phyloP scores from a whole-genome alignment of 441 rosid species.

The Monsonia emarginata region DNA sequence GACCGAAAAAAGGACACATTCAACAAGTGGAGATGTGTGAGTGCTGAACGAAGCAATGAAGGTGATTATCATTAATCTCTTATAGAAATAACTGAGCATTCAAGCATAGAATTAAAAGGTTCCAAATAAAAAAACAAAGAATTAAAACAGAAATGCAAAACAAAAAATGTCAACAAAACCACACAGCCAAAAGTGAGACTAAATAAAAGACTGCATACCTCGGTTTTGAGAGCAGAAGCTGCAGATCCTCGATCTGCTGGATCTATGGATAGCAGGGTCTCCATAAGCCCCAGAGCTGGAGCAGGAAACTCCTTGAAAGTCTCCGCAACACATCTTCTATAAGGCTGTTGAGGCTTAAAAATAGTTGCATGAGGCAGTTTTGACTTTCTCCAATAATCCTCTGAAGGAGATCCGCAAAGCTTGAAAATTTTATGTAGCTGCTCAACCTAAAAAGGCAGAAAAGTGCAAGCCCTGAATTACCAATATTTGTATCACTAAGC shows the following conservation, averaged over 20 bases:
- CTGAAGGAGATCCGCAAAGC: conserved; percentile 60
- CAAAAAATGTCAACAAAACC: no score
- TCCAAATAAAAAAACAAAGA: no score
- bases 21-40: no score
- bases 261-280: conserved; percentile 49
- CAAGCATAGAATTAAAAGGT: no score
- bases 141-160: no score
- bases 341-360: conserved; percentile 48
- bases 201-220: no score
- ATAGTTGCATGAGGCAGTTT: conserved; percentile 54
- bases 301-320: conserved; percentile 47
- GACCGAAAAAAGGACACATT: no score
- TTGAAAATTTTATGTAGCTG: conserved; percentile 57
- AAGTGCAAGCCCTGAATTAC: conserved; percentile 7
- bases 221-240: no score
- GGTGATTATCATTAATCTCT: no score
- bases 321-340: conserved; percentile 38
- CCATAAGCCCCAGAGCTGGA: conserved; percentile 44
- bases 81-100: no score
- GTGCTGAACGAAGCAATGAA: no score
- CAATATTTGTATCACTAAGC: neutral
- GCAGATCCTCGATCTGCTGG: conserved; percentile 47
- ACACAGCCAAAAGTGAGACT: no score
- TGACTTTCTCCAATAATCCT: conserved; percentile 57
- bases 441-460: conserved; percentile 43